Conservation (phyloP, 495 filamentous ascomycete species). For the Neurospora sublineolata region DNA sequence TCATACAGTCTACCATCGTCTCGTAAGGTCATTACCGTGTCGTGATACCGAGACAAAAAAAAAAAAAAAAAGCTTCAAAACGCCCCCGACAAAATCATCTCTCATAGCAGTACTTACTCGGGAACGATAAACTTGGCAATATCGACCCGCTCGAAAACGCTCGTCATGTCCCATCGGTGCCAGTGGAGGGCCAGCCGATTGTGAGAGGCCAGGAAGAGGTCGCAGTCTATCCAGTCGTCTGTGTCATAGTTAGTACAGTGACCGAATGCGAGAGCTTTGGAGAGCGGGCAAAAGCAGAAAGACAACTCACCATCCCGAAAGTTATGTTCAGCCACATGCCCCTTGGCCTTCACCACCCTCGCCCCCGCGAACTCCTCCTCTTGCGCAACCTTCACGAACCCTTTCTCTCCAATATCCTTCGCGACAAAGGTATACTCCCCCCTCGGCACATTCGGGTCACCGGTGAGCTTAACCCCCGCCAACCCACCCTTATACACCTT, state of each 20-base stretch:
- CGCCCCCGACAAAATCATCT: neutral
- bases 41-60: neutral
- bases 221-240: constrained; percentile 63
- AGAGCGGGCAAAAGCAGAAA: no score
- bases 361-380: constrained; percentile 62
- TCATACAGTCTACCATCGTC: neutral
- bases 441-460: constrained; percentile 77
- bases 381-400: constrained; percentile 31
- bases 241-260: neutral
- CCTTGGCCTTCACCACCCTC: constrained; percentile 60
- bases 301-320: constrained; percentile 63
- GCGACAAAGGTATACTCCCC: constrained; percentile 72
- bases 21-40: neutral
- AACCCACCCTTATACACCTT: constrained; percentile 47
- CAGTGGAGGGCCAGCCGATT: constrained; percentile 75
- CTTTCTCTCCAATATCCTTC: constrained; percentile 57
- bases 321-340: constrained; percentile 62
- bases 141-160: constrained; percentile 67
- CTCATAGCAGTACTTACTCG: neutral
- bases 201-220: constrained; percentile 69
- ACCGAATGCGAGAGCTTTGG: no score
- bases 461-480: constrained; percentile 80
- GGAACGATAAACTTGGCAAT: constrained; percentile 45
- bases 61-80: neutral
- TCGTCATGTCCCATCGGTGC: constrained; percentile 67